These are phyloP conservation scores for Dactylellina cionopaga DNA, from an alignment of 2,329 filamentous ascomycete genomes.

Conservation along the genomic window DNA sequence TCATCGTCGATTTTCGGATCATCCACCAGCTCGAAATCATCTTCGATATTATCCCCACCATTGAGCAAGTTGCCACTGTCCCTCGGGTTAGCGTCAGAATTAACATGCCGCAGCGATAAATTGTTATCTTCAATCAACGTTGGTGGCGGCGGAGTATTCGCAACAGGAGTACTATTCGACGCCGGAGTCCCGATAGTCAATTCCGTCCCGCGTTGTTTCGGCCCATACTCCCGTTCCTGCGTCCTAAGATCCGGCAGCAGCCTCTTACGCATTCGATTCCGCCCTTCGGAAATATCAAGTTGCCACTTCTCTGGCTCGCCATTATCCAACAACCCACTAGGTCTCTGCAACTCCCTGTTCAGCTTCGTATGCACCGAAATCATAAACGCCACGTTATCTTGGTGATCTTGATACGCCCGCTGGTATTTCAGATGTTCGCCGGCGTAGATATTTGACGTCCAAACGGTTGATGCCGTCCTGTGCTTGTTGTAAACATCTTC, in stretches of 20 bases:
- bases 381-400: constrained; percentile 85
- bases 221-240: constrained; percentile 79
- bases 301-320: constrained; percentile 79
- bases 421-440: constrained; percentile 94
- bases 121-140: constrained; percentile 55
- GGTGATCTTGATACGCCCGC: constrained; percentile 86
- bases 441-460: constrained; percentile 94
- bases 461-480: constrained; percentile 84
- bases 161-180: constrained; percentile 8
- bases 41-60: constrained; percentile 69
- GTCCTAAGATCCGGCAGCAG: constrained; percentile 79
- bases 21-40: constrained; percentile 95
- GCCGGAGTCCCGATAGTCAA: constrained; percentile 53
- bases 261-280: constrained; percentile 91
- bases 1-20: constrained; percentile 85
- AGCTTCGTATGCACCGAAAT: constrained; percentile 80
- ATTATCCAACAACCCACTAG: constrained; percentile 81
- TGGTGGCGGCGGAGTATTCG: constrained; percentile 52
- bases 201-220: constrained; percentile 75
- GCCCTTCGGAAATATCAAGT: constrained; percentile 92
- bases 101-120: constrained; percentile 35
- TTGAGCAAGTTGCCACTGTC: constrained; percentile 53
- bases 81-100: constrained; percentile 26
- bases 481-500: constrained; percentile 82
- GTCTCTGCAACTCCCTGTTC: constrained; percentile 78